A percentile compares a stretch with the other conserved stretches of the same genome.
Evolutionary conservation across 2,329 filamentous ascomycete genomes (phyloP).

Genomic region (Cladosporium sp.): DNA sequence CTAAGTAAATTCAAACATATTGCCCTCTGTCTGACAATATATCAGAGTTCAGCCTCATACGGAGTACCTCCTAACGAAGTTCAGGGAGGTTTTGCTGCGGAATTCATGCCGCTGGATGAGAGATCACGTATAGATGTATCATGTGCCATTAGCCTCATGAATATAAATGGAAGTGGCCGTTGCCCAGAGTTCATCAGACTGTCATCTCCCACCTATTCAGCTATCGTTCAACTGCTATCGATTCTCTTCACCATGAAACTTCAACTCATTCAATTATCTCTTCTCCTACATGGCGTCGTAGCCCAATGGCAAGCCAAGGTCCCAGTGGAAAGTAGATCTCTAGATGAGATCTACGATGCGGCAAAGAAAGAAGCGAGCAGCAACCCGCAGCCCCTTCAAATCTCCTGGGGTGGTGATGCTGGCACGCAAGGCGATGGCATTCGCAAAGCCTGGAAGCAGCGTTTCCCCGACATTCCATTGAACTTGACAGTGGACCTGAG

Average conservation of each 20-base stretch:
- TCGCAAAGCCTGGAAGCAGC: slow-evolving; percentile 47
- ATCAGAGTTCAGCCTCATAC: background rate
- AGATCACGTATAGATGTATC: too few species aligned
- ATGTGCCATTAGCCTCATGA: background rate
- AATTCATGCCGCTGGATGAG: background rate
- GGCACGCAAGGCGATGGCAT: slow-evolving; percentile 40
- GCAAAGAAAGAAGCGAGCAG: slow-evolving; percentile 50
- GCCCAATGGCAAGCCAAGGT: slow-evolving; percentile 15
- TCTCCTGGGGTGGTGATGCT: slow-evolving; percentile 44
- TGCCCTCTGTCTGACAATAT: background rate
- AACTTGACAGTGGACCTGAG: slow-evolving; percentile 58
- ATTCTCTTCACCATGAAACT: background rate
- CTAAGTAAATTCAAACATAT: background rate
- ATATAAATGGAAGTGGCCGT: background rate
- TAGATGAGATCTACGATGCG: slow-evolving; percentile 54
- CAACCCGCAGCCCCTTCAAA: slow-evolving; percentile 37
- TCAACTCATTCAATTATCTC: background rate
- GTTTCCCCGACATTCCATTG: slow-evolving; percentile 53
- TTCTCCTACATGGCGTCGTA: background rate
- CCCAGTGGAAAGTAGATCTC: slow-evolving; percentile 45
- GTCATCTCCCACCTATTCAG: background rate
- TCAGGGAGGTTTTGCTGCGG: background rate
- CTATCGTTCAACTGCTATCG: background rate
- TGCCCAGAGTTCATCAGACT: background rate
- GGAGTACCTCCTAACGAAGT: background rate